Conservation (phyloP, 169 alveolate species). For the Neospora caninum region DNA sequence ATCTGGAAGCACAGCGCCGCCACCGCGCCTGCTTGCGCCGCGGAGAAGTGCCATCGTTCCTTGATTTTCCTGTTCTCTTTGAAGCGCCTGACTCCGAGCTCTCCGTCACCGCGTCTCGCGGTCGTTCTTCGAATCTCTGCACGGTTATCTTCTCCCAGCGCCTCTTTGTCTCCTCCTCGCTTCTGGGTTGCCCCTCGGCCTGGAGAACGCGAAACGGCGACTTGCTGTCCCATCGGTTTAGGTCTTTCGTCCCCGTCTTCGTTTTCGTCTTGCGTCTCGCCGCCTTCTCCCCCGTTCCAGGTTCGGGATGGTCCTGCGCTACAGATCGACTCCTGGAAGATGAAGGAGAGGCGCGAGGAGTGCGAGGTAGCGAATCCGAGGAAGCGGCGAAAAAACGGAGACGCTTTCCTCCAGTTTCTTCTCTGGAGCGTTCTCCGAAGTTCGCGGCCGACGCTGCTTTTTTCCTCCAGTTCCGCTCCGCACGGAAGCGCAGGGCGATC, state of each 20-base stretch:
- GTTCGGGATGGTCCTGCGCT: too few species aligned
- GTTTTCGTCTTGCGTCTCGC: not conserved
- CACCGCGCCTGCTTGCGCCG: not conserved
- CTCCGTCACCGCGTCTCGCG: too few species aligned
- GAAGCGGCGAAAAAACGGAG: not conserved
- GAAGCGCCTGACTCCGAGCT: not conserved
- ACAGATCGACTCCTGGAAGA: not conserved
- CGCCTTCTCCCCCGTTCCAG: not conserved
- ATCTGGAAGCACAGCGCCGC: conserved; percentile 4
- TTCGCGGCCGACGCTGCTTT: not conserved
- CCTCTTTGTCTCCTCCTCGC: not conserved
- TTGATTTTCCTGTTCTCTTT: not conserved
- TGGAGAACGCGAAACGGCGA: too few species aligned
- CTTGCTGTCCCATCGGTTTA: too few species aligned
- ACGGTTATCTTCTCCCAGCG: not conserved
- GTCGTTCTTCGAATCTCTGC: not conserved
- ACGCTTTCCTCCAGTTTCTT: not conserved
- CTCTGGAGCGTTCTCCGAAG: too few species aligned
- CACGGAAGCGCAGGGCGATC: not conserved
- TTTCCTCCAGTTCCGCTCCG: not conserved
- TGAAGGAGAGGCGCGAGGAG: not conserved
- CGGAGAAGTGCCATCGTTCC: not conserved
- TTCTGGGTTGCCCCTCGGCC: too few species aligned
- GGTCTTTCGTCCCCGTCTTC: too few species aligned
- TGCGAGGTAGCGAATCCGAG: not conserved